phyloP scores from a whole-genome alignment of 257 asterid species.

The Pogostemon cablin region DNA sequence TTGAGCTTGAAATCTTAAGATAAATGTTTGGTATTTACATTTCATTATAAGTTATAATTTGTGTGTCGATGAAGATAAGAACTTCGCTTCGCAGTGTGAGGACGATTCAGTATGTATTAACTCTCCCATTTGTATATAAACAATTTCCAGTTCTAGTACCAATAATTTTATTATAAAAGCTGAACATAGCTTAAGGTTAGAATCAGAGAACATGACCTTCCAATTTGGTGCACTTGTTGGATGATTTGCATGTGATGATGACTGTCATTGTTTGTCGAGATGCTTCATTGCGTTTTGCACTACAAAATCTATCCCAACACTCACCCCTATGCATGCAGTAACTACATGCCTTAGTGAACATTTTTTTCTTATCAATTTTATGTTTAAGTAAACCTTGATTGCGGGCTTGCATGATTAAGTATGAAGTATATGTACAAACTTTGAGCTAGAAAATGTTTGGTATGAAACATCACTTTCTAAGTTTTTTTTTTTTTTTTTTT shows the following conservation, averaged over 20 bases:
- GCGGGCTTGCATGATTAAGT: too few species aligned
- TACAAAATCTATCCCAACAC: neutral
- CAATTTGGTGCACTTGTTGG: conserved; percentile 92
- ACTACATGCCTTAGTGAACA: too few species aligned
- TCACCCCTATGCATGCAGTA: too few species aligned
- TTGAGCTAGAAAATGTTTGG: conserved; percentile 85
- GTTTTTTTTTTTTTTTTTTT: too few species aligned
- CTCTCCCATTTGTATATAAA: conserved; percentile 26
- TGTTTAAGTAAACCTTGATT: too few species aligned
- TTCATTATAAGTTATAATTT: neutral
- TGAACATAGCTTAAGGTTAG: conserved; percentile 68
- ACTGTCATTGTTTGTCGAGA: conserved; percentile 93
- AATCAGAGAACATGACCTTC: conserved; percentile 98
- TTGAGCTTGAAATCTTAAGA: conserved; percentile 23
- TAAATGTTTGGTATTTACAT: conserved; percentile 14
- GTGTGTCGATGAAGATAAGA: conserved; percentile 66
- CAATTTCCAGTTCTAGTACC: conserved; percentile 26
- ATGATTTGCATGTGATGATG: conserved; percentile 99
- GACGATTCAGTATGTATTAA: conserved; percentile 64
- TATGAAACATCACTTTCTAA: conserved; percentile 35
- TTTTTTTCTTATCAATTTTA: too few species aligned
- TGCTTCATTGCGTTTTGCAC: conserved; percentile 68
- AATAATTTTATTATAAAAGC: conserved; percentile 25
- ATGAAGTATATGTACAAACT: conserved; percentile 9
- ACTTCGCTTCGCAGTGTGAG: conserved; percentile 86